Conservation (phyloP, 2,329 filamentous ascomycete species). For the Mariannaea sp. region DNA sequence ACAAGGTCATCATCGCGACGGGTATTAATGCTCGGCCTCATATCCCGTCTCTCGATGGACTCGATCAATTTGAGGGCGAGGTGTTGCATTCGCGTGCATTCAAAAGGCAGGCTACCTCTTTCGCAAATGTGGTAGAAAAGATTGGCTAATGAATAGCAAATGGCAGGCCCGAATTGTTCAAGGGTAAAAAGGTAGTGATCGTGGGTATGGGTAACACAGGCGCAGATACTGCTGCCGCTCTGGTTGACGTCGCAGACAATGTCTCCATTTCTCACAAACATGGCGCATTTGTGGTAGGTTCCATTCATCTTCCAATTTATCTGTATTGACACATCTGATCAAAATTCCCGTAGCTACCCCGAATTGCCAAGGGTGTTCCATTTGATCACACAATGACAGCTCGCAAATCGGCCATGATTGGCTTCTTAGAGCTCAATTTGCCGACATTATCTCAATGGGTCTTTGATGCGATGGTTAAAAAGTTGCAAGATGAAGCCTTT, state of each 20-base stretch:
- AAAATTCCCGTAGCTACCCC: conserved; percentile 34
- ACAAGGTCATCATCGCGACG: conserved; percentile 46
- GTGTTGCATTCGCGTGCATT: conserved; percentile 47
- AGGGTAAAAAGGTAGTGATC: conserved; percentile 49
- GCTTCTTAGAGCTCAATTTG: conserved; percentile 35
- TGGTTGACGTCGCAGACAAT: conserved; percentile 43
- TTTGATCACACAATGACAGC: conserved; percentile 43
- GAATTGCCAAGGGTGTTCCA: conserved; percentile 42
- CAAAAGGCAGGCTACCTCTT: conserved; percentile 34
- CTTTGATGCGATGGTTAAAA: conserved; percentile 31
- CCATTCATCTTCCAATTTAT: not conserved
- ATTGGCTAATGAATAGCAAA: too few relatives aligned
- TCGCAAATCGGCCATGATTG: conserved; percentile 39
- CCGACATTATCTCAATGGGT: conserved; percentile 31
- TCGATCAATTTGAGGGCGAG: conserved; percentile 45
- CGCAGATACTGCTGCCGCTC: conserved; percentile 37
- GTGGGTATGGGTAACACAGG: conserved; percentile 49
- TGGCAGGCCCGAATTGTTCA: conserved; percentile 40
- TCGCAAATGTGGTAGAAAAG: not conserved
- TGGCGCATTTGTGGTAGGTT: conserved; percentile 44
- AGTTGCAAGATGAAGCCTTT: conserved; percentile 33
- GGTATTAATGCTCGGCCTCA: conserved; percentile 43
- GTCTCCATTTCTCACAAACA: conserved; percentile 50
- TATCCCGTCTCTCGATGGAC: conserved; percentile 43
- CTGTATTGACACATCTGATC: not conserved